Percentiles rank a stretch among this genome's conserved stretches.
phyloP scores from a whole-genome alignment of 768 basidiomycete species.

The Clathrus columnatus region DNA sequence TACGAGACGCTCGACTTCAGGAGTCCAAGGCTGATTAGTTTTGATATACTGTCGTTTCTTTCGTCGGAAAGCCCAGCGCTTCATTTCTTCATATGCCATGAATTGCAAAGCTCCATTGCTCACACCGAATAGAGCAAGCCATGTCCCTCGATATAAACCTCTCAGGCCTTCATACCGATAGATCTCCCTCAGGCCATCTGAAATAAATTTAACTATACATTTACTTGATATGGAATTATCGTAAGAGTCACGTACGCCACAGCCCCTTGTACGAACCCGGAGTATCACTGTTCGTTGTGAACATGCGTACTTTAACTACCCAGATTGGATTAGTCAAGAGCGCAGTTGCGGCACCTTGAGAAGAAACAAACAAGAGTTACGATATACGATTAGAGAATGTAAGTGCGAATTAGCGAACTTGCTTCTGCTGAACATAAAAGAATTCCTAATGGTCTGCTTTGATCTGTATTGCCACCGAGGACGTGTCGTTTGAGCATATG shows the following conservation, averaged over 20 bases:
- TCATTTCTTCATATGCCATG: conserved; percentile 94
- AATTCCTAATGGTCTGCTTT: conserved; percentile 61
- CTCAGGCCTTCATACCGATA: conserved; percentile 61
- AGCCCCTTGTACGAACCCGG: conserved; percentile 71
- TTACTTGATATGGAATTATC: not conserved
- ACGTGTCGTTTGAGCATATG: conserved; percentile 82
- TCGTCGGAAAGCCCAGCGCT: conserved; percentile 75
- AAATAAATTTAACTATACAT: not conserved
- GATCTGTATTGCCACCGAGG: conserved; percentile 51
- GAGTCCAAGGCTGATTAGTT: conserved; percentile 54
- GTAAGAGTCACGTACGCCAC: conserved; percentile 46
- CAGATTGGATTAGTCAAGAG: conserved; percentile 95
- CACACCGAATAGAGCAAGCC: conserved; percentile 84
- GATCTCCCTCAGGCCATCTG: conserved; percentile 69
- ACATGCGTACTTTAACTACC: conserved; percentile 97
- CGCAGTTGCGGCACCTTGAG: conserved; percentile 81
- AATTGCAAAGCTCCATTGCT: conserved; percentile 94
- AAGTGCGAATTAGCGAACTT: conserved; percentile 53
- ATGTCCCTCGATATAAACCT: conserved; percentile 83
- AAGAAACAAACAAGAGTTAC: not conserved
- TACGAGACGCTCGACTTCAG: conserved; percentile 81
- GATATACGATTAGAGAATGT: conserved; percentile 8
- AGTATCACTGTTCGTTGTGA: conserved; percentile 63
- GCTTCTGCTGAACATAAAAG: conserved; percentile 91
- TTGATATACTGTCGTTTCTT: conserved; percentile 56